Percentiles rank a stretch among this genome's conserved stretches.
phyloP scores from a whole-genome alignment of 2,329 filamentous ascomycete genomes.

The Chrysoporthe deuterocubensis region DNA sequence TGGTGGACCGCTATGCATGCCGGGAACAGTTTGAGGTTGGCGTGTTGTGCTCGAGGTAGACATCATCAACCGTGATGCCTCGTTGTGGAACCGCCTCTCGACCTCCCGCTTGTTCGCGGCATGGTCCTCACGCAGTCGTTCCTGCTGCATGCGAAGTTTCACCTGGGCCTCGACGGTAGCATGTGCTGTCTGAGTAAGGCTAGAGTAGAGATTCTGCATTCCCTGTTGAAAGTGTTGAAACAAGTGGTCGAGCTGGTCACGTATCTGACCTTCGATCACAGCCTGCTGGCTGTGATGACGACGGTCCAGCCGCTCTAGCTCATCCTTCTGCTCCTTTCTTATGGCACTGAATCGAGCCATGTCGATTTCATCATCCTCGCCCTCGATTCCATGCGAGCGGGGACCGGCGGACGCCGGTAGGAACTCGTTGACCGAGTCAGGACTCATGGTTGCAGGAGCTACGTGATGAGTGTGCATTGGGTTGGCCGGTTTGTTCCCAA shows the following conservation, averaged over 20 bases:
- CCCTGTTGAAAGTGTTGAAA: constrained; percentile 25
- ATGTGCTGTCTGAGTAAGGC: constrained; percentile 19
- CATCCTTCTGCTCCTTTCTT: constrained; percentile 26
- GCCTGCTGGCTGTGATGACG: constrained; percentile 15
- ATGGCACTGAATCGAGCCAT: constrained; percentile 20
- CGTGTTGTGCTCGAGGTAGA: constrained; percentile 1
- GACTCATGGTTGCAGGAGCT: constrained; percentile 14
- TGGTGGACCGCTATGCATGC: not conserved
- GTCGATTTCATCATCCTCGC: constrained; percentile 22
- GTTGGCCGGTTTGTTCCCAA: not conserved
- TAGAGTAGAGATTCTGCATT: constrained; percentile 22
- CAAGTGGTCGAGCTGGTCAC: constrained; percentile 13
- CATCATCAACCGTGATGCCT: constrained; percentile 15
- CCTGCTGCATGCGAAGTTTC: constrained; percentile 21
- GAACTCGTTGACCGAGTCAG: constrained; percentile 24
- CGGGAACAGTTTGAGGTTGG: not conserved
- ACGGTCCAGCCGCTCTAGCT: constrained; percentile 22
- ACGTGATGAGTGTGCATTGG: not conserved
- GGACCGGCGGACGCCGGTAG: constrained; percentile 8
- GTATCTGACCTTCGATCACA: constrained; percentile 21
- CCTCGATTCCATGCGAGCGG: constrained; percentile 2
- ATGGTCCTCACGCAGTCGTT: constrained; percentile 22
- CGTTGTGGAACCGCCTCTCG: constrained; percentile 24
- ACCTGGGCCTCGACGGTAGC: constrained; percentile 25
- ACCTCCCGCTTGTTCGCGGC: constrained; percentile 17